Percentiles rank a stretch among this genome's conserved stretches.
Conservation (phyloP, 305 asterid genomes). For the Ruellia speciosa region DNA sequence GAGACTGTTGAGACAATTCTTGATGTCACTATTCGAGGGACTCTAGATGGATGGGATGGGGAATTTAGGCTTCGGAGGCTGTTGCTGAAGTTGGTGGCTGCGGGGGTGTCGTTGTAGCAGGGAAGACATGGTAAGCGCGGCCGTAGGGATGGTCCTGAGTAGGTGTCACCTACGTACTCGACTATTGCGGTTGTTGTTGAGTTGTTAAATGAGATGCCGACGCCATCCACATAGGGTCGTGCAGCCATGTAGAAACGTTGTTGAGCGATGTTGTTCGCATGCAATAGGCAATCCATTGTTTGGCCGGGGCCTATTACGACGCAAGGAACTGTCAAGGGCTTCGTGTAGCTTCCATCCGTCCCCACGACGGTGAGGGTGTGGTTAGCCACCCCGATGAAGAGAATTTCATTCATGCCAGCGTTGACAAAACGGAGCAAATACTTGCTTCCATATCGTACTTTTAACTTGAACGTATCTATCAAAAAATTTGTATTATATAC, state of each 20-base stretch:
- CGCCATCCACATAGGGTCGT: background rate
- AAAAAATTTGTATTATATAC: no score
- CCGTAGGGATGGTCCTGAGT: background rate
- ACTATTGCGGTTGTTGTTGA: background rate
- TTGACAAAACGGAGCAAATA: background rate
- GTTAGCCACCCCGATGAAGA: background rate
- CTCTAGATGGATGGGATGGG: background rate
- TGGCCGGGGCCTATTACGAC: conserved; percentile 8
- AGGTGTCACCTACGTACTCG: background rate
- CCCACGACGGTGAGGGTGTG: conserved; percentile 13
- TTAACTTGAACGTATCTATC: conserved; percentile 1
- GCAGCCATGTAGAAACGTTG: background rate
- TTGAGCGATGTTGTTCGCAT: background rate
- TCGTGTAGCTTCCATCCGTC: conserved; percentile 10
- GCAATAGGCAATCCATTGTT: background rate
- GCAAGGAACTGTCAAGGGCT: background rate
- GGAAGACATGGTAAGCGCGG: background rate
- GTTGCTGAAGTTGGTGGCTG: background rate
- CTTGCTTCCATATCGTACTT: background rate
- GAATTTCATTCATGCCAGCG: conserved; percentile 2
- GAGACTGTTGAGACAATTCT: background rate
- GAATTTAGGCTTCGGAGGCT: background rate
- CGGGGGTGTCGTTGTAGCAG: background rate
- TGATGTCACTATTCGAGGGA: background rate
- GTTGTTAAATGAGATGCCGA: background rate